Evolutionary conservation across 2,329 filamentous ascomycete genomes (phyloP).

Genomic region (Xylaria sp.): DNA sequence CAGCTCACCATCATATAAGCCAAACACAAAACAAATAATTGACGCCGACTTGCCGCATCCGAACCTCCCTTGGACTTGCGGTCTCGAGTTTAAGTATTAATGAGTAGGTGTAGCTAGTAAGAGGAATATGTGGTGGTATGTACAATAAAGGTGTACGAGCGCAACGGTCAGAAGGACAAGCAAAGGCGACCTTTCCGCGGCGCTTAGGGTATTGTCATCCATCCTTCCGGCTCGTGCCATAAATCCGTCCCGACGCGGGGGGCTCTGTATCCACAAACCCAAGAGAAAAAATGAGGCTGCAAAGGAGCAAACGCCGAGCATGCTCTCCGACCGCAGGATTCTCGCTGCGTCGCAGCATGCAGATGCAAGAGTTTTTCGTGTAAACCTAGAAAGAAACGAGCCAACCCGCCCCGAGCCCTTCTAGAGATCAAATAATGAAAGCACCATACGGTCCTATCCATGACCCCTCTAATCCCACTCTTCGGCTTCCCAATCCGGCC

Average conservation of each 20-base stretch:
- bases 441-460: conserved; percentile 20
- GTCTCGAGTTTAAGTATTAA: conserved; percentile 35
- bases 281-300: conserved; percentile 19
- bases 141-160: conserved; percentile 30
- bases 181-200: conserved; percentile 5
- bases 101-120: conserved; percentile 35
- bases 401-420: conserved; percentile 26
- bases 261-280: conserved; percentile 21
- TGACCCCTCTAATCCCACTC: conserved; percentile 27
- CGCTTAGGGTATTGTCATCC: background rate
- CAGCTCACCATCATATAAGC: conserved; percentile 4
- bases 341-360: conserved; percentile 33
- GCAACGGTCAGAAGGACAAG: conserved; percentile 1
- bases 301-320: conserved; percentile 34
- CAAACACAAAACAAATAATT: background rate
- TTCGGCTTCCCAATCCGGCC: conserved; percentile 18
- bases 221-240: conserved; percentile 16
- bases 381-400: conserved; percentile 28
- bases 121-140: conserved; percentile 35
- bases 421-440: conserved; percentile 33
- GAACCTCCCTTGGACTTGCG: conserved; percentile 18
- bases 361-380: conserved; percentile 33
- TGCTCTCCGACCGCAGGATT: conserved; percentile 30
- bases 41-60: conserved; percentile 17
- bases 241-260: conserved; percentile 8